Percentiles rank a stretch among this genome's conserved stretches.
Evolutionary conservation across 2,329 filamentous ascomycete genomes (phyloP).

Genomic region (Aspergillus viridinutans): DNA sequence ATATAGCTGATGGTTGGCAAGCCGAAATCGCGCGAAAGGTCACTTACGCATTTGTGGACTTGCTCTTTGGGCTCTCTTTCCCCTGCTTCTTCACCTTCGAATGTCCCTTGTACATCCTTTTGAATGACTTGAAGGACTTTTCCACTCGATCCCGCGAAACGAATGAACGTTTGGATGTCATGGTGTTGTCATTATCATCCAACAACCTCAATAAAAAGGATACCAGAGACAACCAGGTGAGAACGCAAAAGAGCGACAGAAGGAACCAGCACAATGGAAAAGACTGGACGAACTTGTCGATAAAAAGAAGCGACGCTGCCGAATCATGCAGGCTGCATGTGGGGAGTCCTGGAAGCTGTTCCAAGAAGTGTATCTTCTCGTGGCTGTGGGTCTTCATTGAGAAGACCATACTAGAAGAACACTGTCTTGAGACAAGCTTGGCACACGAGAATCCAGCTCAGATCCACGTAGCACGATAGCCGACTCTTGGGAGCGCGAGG

Average conservation of each 20-base stretch:
- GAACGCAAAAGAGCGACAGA: constrained; percentile 33
- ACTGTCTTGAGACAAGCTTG: constrained; percentile 30
- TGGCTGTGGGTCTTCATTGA: constrained; percentile 24
- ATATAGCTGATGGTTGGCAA: constrained; percentile 3
- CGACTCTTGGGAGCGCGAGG: constrained; percentile 45
- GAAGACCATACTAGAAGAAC: constrained; percentile 23
- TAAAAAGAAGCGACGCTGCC: constrained; percentile 40
- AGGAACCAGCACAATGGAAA: constrained; percentile 36
- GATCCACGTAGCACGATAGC: constrained; percentile 31
- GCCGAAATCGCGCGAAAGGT: not conserved
- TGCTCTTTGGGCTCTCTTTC: constrained; percentile 54
- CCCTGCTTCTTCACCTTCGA: constrained; percentile 84
- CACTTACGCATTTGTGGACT: constrained; percentile 48
- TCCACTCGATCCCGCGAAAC: constrained; percentile 78
- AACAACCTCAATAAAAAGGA: constrained; percentile 26
- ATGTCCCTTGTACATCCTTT: constrained; percentile 72
- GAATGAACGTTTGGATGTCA: constrained; percentile 93
- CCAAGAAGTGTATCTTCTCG: constrained; percentile 30
- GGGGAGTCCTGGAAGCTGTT: constrained; percentile 50
- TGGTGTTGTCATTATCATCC: constrained; percentile 36
- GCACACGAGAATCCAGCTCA: constrained; percentile 45
- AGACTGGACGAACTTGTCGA: constrained; percentile 37
- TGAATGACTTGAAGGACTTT: constrained; percentile 75
- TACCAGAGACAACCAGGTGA: constrained; percentile 50
- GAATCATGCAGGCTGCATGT: constrained; percentile 52